Conservation (phyloP, 495 filamentous ascomycete genomes). For the Tuber melanosporum region DNA sequence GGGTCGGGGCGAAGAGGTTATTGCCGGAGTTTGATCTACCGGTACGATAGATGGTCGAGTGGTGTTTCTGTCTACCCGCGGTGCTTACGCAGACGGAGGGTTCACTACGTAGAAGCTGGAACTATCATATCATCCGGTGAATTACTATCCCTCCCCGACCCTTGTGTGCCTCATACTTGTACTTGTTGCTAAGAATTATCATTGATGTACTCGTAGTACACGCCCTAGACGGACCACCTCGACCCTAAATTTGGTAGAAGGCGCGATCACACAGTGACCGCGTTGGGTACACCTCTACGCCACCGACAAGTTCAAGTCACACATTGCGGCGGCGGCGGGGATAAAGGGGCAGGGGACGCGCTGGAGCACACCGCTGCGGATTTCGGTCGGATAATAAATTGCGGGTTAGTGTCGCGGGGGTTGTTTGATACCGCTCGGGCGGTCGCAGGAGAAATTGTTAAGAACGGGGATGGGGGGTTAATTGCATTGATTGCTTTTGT, state of each 20-base stretch:
- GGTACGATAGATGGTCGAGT: slow-evolving; percentile 49
- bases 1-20: slow-evolving; percentile 13
- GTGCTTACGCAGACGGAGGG: slow-evolving; percentile 17
- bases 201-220: slow-evolving; percentile 44
- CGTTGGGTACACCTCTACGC: slow-evolving; percentile 62
- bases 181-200: neutral
- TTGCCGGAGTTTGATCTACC: slow-evolving; percentile 44
- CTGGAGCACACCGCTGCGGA: slow-evolving; percentile 58
- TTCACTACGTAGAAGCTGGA: slow-evolving; percentile 57
- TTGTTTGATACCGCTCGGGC: slow-evolving; percentile 71
- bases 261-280: slow-evolving; percentile 45
- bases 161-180: neutral
- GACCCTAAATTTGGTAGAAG: slow-evolving; percentile 52
- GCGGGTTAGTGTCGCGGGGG: slow-evolving; percentile 67
- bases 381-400: slow-evolving; percentile 55
- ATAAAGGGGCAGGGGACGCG: slow-evolving; percentile 68
- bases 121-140: slow-evolving; percentile 49
- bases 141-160: slow-evolving; percentile 8
- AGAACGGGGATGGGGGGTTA: slow-evolving; percentile 52
- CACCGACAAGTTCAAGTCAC: slow-evolving; percentile 84
- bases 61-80: slow-evolving; percentile 59
- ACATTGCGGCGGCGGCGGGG: slow-evolving; percentile 76
- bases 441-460: slow-evolving; percentile 67
- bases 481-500: slow-evolving; percentile 70
- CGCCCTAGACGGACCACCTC: slow-evolving; percentile 48